These are phyloP conservation scores for Penicillium roqueforti DNA, from an alignment of 495 filamentous ascomycete genomes.

Conservation along the genomic window DNA sequence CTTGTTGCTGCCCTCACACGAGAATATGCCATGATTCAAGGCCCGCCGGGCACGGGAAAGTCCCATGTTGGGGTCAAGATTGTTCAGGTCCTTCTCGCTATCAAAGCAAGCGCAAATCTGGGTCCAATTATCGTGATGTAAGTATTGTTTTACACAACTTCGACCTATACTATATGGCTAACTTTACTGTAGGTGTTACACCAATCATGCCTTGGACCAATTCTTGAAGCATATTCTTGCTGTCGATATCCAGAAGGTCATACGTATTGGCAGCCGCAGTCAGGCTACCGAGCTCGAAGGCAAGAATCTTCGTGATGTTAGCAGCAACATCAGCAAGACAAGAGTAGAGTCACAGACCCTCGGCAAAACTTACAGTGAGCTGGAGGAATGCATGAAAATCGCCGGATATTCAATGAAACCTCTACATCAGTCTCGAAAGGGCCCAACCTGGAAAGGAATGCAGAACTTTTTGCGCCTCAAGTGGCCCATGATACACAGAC, in stretches of 20 bases:
- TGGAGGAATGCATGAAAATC: background rate
- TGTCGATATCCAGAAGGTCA: slow-evolving; percentile 6
- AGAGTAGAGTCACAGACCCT: slow-evolving; percentile 11
- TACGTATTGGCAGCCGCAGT: slow-evolving; percentile 15
- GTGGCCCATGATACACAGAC: slow-evolving; percentile 4
- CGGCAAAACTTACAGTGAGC: background rate
- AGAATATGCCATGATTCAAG: slow-evolving; percentile 14
- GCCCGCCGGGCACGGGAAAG: slow-evolving; percentile 15
- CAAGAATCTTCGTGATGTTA: slow-evolving; percentile 17
- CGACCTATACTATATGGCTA: too few relatives aligned
- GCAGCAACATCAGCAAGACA: slow-evolving; percentile 10
- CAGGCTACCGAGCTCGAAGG: slow-evolving; percentile 11
- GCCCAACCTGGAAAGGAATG: slow-evolving; percentile 1
- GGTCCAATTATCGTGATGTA: slow-evolving; percentile 1
- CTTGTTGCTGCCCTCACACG: slow-evolving; percentile 12
- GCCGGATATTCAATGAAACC: slow-evolving; percentile 9
- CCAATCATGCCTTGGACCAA: slow-evolving; percentile 15
- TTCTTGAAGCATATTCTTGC: slow-evolving; percentile 13
- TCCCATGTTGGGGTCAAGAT: slow-evolving; percentile 6
- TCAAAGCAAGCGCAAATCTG: slow-evolving; percentile 6
- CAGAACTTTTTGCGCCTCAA: slow-evolving; percentile 1
- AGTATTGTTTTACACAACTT: too few relatives aligned
- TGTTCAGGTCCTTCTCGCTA: slow-evolving; percentile 10
- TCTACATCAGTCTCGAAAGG: slow-evolving; percentile 10
- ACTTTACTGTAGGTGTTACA: too few relatives aligned